Evolutionary conservation across 306 rosid genomes (phyloP), one percentile per base, ranked within the genome.

Genomic region (Vachellia pachyceras): DNA sequence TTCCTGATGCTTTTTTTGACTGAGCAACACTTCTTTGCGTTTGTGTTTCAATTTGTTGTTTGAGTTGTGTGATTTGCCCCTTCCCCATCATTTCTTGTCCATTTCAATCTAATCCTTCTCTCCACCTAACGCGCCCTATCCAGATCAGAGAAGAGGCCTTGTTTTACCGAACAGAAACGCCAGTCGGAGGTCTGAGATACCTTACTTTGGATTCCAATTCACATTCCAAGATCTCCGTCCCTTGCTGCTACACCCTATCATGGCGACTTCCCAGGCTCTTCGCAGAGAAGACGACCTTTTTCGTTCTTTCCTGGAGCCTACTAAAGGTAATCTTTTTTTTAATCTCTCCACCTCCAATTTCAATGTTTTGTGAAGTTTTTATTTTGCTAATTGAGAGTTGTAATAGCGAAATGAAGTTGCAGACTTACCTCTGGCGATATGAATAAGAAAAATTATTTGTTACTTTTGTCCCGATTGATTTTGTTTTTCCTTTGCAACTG

Each of bases 221-320:
- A n/a, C 73, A 41, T 10, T 46, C 69, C 22, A 52, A 77, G 82
- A 88, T 80, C 87, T 46, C 22, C 72, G 12, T 68, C 58, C 69
- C 3, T 41, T 49, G 52, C 41, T 57, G 54, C 39, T 75, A 1
- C 65, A 61, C 29, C 67, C 75, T 79, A 84, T 76, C 87, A 90
- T 90, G 94, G 91, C 86, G 52, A 83, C 87, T 23, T 76, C 87
- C 15, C 85, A 82, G 23, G 74, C 87, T 80, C 91, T 90, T 80
- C 79, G 63, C 79, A 72, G 84, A 69, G 88, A 89, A 5, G 86
- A 81, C n/a, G 80, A 85, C 72, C 57, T 79, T 67, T 69, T 80
- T 71, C 76, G 82, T 17, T 85, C 87, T 69, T 65, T 78, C 75
- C 77, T 65, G 11, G 87, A 89, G 39, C 72, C 86, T 35, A 55